These are phyloP conservation scores for Saccharomycopsis selenospora DNA, from an alignment of 805 yeast genomes.

Conservation along the genomic window DNA sequence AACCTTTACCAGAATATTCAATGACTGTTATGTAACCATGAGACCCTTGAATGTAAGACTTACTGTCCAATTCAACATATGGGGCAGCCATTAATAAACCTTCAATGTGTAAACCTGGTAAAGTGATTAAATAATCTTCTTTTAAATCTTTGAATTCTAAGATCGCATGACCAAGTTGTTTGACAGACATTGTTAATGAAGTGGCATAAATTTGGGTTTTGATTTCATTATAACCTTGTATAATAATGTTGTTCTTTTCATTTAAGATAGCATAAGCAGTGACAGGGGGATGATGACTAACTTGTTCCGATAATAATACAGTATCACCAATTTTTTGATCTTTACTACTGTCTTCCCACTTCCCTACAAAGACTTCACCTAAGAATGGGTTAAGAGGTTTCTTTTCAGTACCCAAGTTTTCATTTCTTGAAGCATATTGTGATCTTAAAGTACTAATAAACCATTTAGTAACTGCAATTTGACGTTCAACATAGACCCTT, in stretches of 20 bases:
- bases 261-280: conserved; percentile 86
- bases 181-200: conserved; percentile 69
- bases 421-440: conserved; percentile 90
- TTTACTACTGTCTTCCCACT: conserved; percentile 56
- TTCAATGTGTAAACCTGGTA: conserved; percentile 92
- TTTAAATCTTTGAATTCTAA: conserved; percentile 52
- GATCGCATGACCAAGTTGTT: conserved; percentile 88
- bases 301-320: conserved; percentile 79
- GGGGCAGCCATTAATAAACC: conserved; percentile 89
- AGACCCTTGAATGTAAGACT: conserved; percentile 75
- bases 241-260: conserved; percentile 55
- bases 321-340: conserved; percentile 65
- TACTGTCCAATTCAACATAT: conserved; percentile 88
- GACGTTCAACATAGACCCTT: conserved; percentile 57
- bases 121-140: conserved; percentile 72
- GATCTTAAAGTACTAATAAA: conserved; percentile 85
- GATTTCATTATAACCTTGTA: conserved; percentile 88
- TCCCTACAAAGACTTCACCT: conserved; percentile 90
- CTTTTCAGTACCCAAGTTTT: conserved; percentile 90
- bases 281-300: conserved; percentile 94
- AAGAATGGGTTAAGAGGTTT: conserved; percentile 94
- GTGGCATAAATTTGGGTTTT: conserved; percentile 70
- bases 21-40: conserved; percentile 66
- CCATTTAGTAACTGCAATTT: conserved; percentile 83
- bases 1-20: conserved; percentile 89